A percentile compares a stretch with the other conserved stretches of the same genome.
These are phyloP conservation scores for Zygnema cylindricum DNA, from an alignment of 139 green algal genomes.

Conservation along the genomic window DNA sequence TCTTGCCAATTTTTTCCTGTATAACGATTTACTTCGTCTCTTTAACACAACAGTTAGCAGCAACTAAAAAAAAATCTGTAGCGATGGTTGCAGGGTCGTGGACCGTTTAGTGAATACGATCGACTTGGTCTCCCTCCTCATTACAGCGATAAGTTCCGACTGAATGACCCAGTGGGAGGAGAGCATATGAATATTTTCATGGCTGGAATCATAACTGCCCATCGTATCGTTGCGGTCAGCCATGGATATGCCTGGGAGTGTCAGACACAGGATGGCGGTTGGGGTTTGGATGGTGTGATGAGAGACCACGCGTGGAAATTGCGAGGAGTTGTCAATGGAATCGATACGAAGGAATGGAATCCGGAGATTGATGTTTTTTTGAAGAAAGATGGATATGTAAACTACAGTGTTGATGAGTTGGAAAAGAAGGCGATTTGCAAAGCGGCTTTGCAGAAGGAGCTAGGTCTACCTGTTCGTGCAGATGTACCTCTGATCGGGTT, in stretches of 20 bases:
- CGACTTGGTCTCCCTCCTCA: constrained; percentile 82
- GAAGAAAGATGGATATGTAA: constrained; percentile 75
- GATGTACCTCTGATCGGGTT: constrained; percentile 73
- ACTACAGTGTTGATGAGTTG: constrained; percentile 63
- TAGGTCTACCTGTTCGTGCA: constrained; percentile 88
- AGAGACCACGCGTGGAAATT: constrained; percentile 90
- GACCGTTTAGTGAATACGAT: constrained; percentile 81
- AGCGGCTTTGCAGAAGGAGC: constrained; percentile 74
- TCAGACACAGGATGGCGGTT: constrained; percentile 93
- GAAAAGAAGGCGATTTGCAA: constrained; percentile 88
- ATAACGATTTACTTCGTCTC: too few species aligned
- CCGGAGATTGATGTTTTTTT: constrained; percentile 75
- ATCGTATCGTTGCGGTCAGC: constrained; percentile 85
- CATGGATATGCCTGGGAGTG: constrained; percentile 96
- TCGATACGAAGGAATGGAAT: constrained; percentile 87
- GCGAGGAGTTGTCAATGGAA: constrained; percentile 93
- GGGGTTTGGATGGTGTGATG: constrained; percentile 88
- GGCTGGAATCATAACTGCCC: constrained; percentile 82
- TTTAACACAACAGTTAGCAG: too few species aligned
- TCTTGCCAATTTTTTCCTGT: too few species aligned
- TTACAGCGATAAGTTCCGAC: constrained; percentile 70
- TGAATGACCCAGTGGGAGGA: constrained; percentile 90
- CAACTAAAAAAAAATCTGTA: too few species aligned
- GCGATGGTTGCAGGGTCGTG: constrained; percentile 84
- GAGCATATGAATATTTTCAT: constrained; percentile 98